Base-by-base conservation (phyloP, 306 rosid genomes). In the Rosa lucieae region DNA sequence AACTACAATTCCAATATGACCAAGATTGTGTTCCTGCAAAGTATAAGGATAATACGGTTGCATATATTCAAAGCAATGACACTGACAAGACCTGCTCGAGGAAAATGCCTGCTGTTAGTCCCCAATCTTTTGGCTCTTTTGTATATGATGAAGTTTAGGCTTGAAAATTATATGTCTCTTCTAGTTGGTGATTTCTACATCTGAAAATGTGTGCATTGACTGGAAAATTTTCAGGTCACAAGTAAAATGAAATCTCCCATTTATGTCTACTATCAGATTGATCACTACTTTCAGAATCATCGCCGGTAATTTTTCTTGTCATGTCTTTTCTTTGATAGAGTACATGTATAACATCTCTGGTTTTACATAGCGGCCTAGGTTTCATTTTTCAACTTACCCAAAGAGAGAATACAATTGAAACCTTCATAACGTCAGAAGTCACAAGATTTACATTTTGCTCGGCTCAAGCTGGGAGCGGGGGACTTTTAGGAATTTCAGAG, bases 271-370 rank as follows among this genome's bases (percentile, higher is more conserved):
- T 94, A 94, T 70, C 92, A 94, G 81, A 97, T 94, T 62, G 90
- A 86, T 35, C 86, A 88, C 86, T 92, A 81, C 86, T 89, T 86
- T 84, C 98, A 94, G 86, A 94, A 94, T 84, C 98, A 94, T 85
- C 96, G 98, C 20, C 86, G 96, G 97, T 90, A 84, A 39, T 37
- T 42, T 15, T 70, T 68, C 73, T 51, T 40, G 75, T 39, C 17
- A 4, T 43, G 26, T 48, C 51, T 65, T 44, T 43, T 74, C 48
- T 70, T 70, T 77, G 42, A 40, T 44, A 55, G 9, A 5, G 32
- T 71, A 2, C 11, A 17, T 61, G 37, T 37, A 23, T 37, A 39
- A 51, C 48, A 49, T 39, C 9, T 4, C 49, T 43, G 49, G 46
- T 72, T 68, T 52, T 67, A 5, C 11, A 23, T 56, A 39, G 42